phyloP scores from a whole-genome alignment of 2,329 filamentous ascomycete genomes.

The Didymella sp. region DNA sequence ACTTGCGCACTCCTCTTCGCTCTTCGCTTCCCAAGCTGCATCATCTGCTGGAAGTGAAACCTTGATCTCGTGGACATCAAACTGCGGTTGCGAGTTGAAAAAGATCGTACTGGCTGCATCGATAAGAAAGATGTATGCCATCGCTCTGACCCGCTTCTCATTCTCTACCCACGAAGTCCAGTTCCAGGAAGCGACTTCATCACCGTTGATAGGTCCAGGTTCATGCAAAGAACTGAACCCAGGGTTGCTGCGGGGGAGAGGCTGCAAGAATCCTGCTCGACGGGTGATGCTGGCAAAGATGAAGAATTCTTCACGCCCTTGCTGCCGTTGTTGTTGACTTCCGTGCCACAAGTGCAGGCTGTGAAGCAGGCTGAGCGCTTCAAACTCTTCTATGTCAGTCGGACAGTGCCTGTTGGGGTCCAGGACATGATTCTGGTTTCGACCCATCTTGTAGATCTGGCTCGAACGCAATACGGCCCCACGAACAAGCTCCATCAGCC shows the following conservation, averaged over 20 bases:
- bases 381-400: conserved; percentile 67
- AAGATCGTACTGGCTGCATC: conserved; percentile 72
- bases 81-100: conserved; percentile 71
- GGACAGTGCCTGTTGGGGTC: conserved; percentile 50
- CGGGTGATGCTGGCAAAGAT: conserved; percentile 65
- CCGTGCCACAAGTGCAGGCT: conserved; percentile 74
- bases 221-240: conserved; percentile 69
- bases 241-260: conserved; percentile 57
- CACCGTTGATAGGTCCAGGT: conserved; percentile 51
- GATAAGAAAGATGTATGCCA: conserved; percentile 69
- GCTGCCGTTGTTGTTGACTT: conserved; percentile 68
- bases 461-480: conserved; percentile 65
- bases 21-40: conserved; percentile 73
- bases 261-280: conserved; percentile 62
- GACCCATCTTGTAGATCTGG: conserved; percentile 55
- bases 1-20: conserved; percentile 65
- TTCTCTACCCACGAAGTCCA: conserved; percentile 75
- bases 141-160: conserved; percentile 70
- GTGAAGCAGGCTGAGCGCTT: conserved; percentile 69
- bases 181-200: conserved; percentile 63
- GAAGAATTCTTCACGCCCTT: conserved; percentile 66
- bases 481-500: conserved; percentile 70
- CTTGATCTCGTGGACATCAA: conserved; percentile 69
- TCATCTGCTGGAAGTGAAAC: conserved; percentile 76
- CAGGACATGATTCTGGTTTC: conserved; percentile 48